A percentile compares a stretch with the other conserved stretches of the same genome.
These are phyloP conservation scores for Podospora anserina DNA, from an alignment of 495 filamentous ascomycete genomes.

Conservation along the genomic window DNA sequence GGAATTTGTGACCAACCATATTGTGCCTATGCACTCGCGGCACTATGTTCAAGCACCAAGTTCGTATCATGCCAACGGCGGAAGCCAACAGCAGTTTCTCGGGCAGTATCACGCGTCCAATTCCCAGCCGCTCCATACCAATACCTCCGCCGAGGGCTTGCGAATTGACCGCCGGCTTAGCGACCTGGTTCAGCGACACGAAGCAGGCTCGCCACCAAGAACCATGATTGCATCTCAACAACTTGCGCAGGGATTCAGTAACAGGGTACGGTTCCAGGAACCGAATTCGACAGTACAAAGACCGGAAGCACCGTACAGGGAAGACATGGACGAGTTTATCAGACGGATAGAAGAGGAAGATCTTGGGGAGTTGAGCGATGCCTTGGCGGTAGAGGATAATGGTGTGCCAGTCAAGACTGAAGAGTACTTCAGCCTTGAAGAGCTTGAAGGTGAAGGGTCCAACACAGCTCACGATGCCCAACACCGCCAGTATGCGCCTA, in stretches of 20 bases:
- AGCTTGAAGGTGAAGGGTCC: not conserved
- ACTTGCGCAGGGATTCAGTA: not conserved
- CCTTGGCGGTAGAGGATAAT: slow-evolving; percentile 2
- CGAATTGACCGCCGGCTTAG: not conserved
- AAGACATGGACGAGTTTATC: slow-evolving; percentile 41
- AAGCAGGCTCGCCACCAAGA: not conserved
- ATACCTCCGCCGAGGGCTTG: not conserved
- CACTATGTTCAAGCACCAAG: not conserved
- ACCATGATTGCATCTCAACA: not conserved
- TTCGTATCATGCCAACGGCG: not conserved
- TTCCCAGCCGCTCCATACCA: not conserved
- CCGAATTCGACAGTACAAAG: not conserved
- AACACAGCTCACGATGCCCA: no score
- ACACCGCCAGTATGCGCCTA: no score
- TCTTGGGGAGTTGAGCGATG: slow-evolving; percentile 5
- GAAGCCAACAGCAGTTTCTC: not conserved
- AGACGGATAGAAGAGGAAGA: slow-evolving; percentile 37
- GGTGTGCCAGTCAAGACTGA: not conserved
- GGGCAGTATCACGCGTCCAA: not conserved
- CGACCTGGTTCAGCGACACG: not conserved
- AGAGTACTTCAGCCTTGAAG: not conserved
- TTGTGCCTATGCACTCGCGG: not conserved
- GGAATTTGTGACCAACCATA: not conserved
- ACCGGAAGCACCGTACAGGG: slow-evolving; percentile 12
- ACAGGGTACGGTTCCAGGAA: not conserved